phyloP scores from a whole-genome alignment of 495 filamentous ascomycete species.

The Pyrenula massariospora region DNA sequence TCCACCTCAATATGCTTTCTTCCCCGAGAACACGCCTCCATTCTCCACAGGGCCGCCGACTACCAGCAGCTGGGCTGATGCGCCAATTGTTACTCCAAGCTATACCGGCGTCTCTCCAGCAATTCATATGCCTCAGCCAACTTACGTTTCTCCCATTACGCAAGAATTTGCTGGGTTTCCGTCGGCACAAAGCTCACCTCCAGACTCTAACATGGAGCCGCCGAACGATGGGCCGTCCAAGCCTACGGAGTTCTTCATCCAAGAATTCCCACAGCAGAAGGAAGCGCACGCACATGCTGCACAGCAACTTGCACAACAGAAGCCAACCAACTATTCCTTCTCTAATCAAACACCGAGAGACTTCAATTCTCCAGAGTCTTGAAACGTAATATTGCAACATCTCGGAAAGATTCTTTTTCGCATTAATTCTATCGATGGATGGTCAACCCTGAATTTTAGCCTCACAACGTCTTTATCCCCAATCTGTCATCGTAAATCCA shows the following conservation, averaged over 20 bases:
- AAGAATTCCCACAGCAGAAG: constrained; percentile 31
- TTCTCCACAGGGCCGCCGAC: constrained; percentile 21
- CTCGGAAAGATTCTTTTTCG: too few species aligned
- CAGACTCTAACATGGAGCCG: constrained; percentile 20
- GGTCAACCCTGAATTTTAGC: too few species aligned
- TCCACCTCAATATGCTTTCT: constrained; percentile 29
- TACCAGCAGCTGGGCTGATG: constrained; percentile 30
- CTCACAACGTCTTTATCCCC: too few species aligned
- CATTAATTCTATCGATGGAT: too few species aligned
- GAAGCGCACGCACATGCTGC: constrained; percentile 24
- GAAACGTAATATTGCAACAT: too few species aligned
- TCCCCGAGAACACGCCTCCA: constrained; percentile 24
- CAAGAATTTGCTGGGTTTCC: constrained; percentile 5
- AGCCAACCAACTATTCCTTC: constrained; percentile 32
- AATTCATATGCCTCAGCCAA: constrained; percentile 21
- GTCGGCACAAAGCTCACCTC: constrained; percentile 7
- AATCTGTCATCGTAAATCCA: too few species aligned
- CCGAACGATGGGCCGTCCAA: constrained; percentile 19
- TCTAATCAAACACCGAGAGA: constrained; percentile 28
- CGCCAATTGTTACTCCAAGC: constrained; percentile 26
- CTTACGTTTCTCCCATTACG: constrained; percentile 23
- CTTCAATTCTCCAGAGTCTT: constrained; percentile 12
- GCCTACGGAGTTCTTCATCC: constrained; percentile 28
- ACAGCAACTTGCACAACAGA: constrained; percentile 27
- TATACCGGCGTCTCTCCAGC: constrained; percentile 19